phyloP scores from a whole-genome alignment of 306 rosid species.

The Dalbergia cultrata region DNA sequence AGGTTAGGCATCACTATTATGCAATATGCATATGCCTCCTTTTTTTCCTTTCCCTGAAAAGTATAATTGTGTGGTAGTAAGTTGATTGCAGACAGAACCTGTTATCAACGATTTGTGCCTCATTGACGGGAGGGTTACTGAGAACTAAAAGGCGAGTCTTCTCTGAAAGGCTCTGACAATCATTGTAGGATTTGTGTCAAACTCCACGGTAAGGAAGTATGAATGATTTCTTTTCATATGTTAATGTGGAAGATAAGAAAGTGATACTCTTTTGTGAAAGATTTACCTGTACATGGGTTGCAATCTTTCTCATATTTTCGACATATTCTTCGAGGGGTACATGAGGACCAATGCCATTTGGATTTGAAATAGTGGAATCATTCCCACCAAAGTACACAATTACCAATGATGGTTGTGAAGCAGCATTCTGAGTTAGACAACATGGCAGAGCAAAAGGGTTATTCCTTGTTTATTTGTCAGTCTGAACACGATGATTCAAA shows the following conservation, averaged over 20 bases:
- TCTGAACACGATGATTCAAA: no score
- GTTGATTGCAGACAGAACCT: conserved; percentile 35
- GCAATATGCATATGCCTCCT: background rate
- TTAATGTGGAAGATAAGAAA: background rate
- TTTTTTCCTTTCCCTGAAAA: background rate
- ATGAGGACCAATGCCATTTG: conserved; percentile 55
- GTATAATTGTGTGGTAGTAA: background rate
- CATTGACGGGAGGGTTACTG: conserved; percentile 61
- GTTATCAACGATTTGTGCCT: conserved; percentile 45
- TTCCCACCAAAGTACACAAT: conserved; percentile 80
- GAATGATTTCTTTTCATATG: background rate
- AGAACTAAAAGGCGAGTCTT: conserved; percentile 62
- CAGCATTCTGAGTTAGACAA: conserved; percentile 48
- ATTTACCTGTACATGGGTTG: conserved; percentile 58
- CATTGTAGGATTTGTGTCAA: background rate
- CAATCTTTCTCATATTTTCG: conserved; percentile 73
- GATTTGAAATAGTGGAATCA: conserved; percentile 58
- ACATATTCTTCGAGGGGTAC: conserved; percentile 70
- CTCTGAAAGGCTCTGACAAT: conserved; percentile 57
- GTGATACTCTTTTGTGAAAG: background rate
- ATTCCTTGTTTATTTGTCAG: background rate
- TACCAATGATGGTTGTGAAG: conserved; percentile 65
- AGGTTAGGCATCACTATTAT: background rate
- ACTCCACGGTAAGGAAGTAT: background rate
- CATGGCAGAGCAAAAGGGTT: background rate